phyloP scores from a whole-genome alignment of 148 eudicot genomes.

The Vaccinium myrtillus region DNA sequence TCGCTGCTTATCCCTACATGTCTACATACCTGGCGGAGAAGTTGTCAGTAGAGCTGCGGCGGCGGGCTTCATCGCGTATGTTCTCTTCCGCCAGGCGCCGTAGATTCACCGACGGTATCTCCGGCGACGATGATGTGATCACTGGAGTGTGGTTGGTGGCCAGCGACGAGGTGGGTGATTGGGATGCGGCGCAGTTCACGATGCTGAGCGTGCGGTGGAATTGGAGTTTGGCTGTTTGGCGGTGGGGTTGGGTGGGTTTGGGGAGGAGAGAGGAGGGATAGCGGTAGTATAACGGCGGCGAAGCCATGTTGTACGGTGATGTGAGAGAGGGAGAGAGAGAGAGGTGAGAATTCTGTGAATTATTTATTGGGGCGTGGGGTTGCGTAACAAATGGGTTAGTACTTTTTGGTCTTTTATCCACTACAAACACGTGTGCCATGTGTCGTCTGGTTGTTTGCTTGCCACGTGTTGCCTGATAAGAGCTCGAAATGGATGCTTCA shows the following conservation, averaged over 20 bases:
- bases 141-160: neutral
- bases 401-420: neutral
- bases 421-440: neutral
- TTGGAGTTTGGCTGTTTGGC: neutral
- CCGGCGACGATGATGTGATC: neutral
- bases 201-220: neutral
- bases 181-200: slow-evolving; percentile 14
- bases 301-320: neutral
- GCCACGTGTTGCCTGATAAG: neutral
- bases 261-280: slow-evolving; percentile 22
- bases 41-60: slow-evolving; percentile 39
- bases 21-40: slow-evolving; percentile 67
- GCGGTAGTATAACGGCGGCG: neutral
- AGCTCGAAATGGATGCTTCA: too few relatives aligned
- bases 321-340: neutral
- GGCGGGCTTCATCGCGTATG: slow-evolving; percentile 80
- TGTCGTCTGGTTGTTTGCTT: neutral
- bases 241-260: slow-evolving; percentile 16
- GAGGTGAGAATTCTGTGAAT: neutral
- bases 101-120: slow-evolving; percentile 14
- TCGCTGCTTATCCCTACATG: too few relatives aligned
- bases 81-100: slow-evolving; percentile 59
- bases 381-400: neutral
- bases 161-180: slow-evolving; percentile 7
- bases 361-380: neutral